Percentiles rank a stretch among this genome's conserved stretches.
phyloP scores from a whole-genome alignment of 2,329 filamentous ascomycete genomes.

The Fusarium sterilihyphosum region DNA sequence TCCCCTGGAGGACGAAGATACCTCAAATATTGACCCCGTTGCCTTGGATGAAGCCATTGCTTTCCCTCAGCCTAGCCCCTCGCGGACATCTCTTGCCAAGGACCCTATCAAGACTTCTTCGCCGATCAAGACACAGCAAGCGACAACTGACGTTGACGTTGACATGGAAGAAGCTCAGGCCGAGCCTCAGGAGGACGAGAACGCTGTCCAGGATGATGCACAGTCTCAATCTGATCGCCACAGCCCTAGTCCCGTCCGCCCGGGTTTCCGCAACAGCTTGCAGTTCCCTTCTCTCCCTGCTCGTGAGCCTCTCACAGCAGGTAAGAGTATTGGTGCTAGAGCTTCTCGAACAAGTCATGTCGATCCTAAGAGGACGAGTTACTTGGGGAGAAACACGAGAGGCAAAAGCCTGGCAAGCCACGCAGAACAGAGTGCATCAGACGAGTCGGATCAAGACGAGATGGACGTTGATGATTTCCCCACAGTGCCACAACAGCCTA shows the following conservation, averaged over 20 bases:
- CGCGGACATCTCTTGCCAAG: conserved; percentile 24
- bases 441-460: conserved; percentile 61
- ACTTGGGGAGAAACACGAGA: conserved; percentile 77
- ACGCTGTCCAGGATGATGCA: conserved; percentile 53
- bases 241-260: conserved; percentile 77
- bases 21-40: conserved; percentile 31
- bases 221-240: conserved; percentile 69
- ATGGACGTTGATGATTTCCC: conserved; percentile 63
- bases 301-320: conserved; percentile 83
- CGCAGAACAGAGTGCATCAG: conserved; percentile 54
- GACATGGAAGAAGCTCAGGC: conserved; percentile 22
- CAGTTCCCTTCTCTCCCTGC: conserved; percentile 94
- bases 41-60: conserved; percentile 24
- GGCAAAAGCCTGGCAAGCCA: conserved; percentile 74
- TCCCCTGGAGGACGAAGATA: conserved; percentile 30
- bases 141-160: background rate
- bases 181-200: conserved; percentile 16
- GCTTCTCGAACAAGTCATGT: conserved; percentile 81
- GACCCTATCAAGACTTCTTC: conserved; percentile 36
- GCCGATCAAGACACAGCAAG: conserved; percentile 47
- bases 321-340: conserved; percentile 82
- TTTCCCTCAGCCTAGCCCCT: conserved; percentile 36
- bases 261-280: conserved; percentile 87
- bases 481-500: conserved; percentile 43
- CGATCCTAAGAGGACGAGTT: conserved; percentile 77